Conservation (phyloP, 345 rosid genomes). For the Brassica carinata region DNA sequence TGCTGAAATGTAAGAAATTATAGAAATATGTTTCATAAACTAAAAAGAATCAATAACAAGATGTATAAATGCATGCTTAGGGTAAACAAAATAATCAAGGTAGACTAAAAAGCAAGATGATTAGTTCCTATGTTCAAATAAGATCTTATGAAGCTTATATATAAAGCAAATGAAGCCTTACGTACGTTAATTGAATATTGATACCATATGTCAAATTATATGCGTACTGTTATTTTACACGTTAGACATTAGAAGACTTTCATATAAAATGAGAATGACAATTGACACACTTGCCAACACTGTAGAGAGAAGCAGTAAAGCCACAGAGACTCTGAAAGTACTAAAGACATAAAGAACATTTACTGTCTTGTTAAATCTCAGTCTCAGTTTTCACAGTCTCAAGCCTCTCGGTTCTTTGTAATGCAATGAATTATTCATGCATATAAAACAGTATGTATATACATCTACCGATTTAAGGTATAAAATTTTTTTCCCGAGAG, state of each 20-base stretch:
- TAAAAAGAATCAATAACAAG: neutral
- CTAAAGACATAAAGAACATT: slow-evolving; percentile 71
- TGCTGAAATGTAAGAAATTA: neutral
- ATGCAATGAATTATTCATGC: slow-evolving; percentile 42
- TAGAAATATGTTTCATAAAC: neutral
- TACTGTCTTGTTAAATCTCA: slow-evolving; percentile 66
- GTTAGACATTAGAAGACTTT: slow-evolving; percentile 35
- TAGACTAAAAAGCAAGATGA: slow-evolving; percentile 15
- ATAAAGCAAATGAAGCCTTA: slow-evolving; percentile 2
- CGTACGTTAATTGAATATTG: neutral
- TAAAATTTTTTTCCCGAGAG: slow-evolving; percentile 25
- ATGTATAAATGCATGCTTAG: neutral
- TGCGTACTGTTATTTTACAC: slow-evolving; percentile 20
- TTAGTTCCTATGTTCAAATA: slow-evolving; percentile 18
- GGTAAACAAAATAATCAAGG: slow-evolving; percentile 9
- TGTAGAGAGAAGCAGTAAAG: slow-evolving; percentile 38
- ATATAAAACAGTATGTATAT: slow-evolving; percentile 41
- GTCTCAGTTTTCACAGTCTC: slow-evolving; percentile 46
- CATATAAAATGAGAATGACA: slow-evolving; percentile 21
- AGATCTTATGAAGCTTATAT: slow-evolving; percentile 21
- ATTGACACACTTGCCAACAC: slow-evolving; percentile 32
- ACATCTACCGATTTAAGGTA: slow-evolving; percentile 22
- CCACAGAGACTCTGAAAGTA: slow-evolving; percentile 68
- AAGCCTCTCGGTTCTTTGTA: slow-evolving; percentile 51
- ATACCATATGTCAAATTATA: slow-evolving; percentile 15